Evolutionary conservation across 1,139 yeast genomes (phyloP), one percentile per base, ranked within the genome.

Genomic region (Schwanniomyces etchellsii): DNA sequence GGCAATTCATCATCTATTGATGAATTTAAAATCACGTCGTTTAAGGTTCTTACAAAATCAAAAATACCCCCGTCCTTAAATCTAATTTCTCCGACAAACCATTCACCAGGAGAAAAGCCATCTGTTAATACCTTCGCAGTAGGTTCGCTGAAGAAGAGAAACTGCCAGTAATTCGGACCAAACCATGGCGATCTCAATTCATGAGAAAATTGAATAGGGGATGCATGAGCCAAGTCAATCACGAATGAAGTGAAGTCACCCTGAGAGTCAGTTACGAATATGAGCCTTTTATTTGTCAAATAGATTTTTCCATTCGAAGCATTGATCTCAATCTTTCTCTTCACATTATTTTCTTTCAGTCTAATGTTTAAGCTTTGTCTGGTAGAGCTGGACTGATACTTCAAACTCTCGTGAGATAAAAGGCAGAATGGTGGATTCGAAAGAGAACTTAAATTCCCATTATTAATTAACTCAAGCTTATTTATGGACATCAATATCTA

Each of bases 61-160:
- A 65, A 63, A 7, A 71, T 50, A 0, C 78, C 79, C 1, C 78
- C 77, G 26, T 67, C 73, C 28, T 57, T 62, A 40, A 73, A 73
- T 26, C 52, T 48, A 5, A 71, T 35, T 5, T 44, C 45, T 2
- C 71, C 69, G 27, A 50, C 45, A 47, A 61, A 68, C 44, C 58
- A 60, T 27, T 62, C 57, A 22, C 59, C 44, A 28, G 52, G 53
- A 9, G 73, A 71, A 22, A 66, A 57, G 2, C 77, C 71, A 28
- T 70, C 75, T 4, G 60, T 55, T 3, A 49, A 44, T 14, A 45
- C 32, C 2, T 58, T 54, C 16, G 37, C 39, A 3, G 50, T 36
- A 3, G 57, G 47, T n/a, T 20, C 20, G 33, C 66, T 57, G 31
- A 48, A 59, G 42, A 72, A 68, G 27, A 62, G 33, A 28, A 69